Base-by-base conservation (phyloP, 2,329 filamentous ascomycete genomes). In the Dothideomycetes sp. region DNA sequence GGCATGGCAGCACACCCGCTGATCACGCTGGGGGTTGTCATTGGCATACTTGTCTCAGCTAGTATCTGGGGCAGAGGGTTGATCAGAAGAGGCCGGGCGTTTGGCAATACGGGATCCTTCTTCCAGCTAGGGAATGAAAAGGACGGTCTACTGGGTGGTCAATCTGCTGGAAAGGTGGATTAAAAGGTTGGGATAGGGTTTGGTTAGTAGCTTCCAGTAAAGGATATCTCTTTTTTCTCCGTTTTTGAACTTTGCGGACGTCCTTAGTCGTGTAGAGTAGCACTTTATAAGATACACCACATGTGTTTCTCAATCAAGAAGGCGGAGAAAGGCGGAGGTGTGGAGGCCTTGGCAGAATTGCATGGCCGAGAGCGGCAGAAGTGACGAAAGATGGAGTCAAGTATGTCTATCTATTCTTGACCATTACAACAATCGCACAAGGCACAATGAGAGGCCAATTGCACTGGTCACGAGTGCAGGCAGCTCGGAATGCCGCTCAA, bases 101-200 rank as follows among this genome's bases (percentile, higher is more conserved):
- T 56, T 65, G 77, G 58, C 57, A 71, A 58, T 59, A 67, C 72
- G 28, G 71, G 71, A 13, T 71, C 72, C 3, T 74, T 76, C 56
- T 82, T 83, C 59, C 70, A 72, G 38, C 61, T 82, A 2, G 76
- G 81, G 32, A 75, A 78, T 33, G 75, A 78, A 46, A 84, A 83
- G 65, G 78, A 83, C 49, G 79, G 80, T 1, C 57, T 84, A 15
- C 58, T 85, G 34, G 70, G 68, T 3, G 53, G 49, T 12, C 33
- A 13, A n/a, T 30, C 34, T 41, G 46, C 19, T 28, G 43, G 25
- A 44, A 57, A 57, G 47, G 53, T 52, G 43, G 54, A 57, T 37
- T 51, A 44, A 28, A 29, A 5, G 10, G 4, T 29, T n/a, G n/a
- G 19, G 22, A 24, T 24, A 24, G 27, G 15, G 11, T 29, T 29